Evolutionary conservation across 2,329 filamentous ascomycete species (phyloP), one percentile per base, ranked within the genome.

Genomic region (Alternaria panax): DNA sequence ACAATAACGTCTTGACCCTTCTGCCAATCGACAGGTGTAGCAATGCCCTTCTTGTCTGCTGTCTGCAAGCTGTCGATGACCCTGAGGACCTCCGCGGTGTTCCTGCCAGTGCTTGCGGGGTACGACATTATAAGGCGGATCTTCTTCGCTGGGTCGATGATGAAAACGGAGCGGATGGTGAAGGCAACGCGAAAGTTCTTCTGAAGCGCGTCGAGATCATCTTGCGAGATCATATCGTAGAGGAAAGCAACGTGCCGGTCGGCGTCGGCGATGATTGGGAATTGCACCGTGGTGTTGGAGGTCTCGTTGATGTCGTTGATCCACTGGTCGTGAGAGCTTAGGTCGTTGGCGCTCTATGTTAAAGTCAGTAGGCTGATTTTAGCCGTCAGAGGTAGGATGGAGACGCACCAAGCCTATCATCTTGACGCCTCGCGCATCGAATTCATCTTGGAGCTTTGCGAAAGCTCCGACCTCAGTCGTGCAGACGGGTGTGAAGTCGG

Each of bases 381-480:
- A n/a, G 5, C 9, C 2, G n/a, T 9, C 24, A 32, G 40, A 14
- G 32, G 4, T 9, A 5, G 32, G 24, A 32, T 42, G 20, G 28
- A 3, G 12, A 72, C 79, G 45, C 71, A 85, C 83, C 69, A 97
- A 86, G 48, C 93, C 93, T 73, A 97, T 94, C 82, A 97, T 88
- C 87, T 97, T 96, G 73, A 94, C 92, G 66, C 88, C 88, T 65
- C 93, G 89, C 84, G 91, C 92, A 74, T 88, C 86, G 81, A 97
- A 97, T 80, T 97, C 92, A 72, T 88, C 87, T 83, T 92, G 89
- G 65, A 97, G 86, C 82, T 93, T 95, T 70, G 93, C 91, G 74
- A 97, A 96, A 60, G 93, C 93, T 64, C 93, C 93, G 64, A 97
- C 90, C 84, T 97, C 93, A 54, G 93, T 97, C 66, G 93, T 97